Evolutionary conservation across 352 stramenopile species (phyloP), one percentile per base, ranked within the genome.

Genomic region (Phytopythium oedochilum): DNA sequence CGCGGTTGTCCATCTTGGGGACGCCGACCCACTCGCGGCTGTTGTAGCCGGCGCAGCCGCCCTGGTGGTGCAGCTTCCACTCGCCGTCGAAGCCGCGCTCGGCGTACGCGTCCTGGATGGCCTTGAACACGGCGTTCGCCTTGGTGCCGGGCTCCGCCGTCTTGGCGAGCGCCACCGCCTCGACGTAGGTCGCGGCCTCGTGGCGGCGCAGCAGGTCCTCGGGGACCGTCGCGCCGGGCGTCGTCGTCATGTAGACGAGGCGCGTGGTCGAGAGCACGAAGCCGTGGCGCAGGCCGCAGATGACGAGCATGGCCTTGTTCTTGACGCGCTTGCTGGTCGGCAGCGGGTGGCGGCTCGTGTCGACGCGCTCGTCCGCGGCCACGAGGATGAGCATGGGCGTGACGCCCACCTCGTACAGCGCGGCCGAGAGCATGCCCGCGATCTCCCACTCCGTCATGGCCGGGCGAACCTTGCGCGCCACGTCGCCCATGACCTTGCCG

Each of bases 281-380:
- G 2, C 80, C 80, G 1, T 74, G 75, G 18, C 75, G 75, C 14
- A 77, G 78, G 12, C 77, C 80, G 36, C 80, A 91, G 53, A 91
- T 75, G 52, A 88, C 80, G 29, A 91, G 66, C 80, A 90, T 87
- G n/a, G 63, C 75, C 59, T 90, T 91, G 60, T 86, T 73, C 56
- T 82, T 83, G 9, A 88, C 68, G 29, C 68, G 68, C 53, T 90
- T 90, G 20, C 71, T 77, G 2, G 80, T 90, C 25, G 80, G 80
- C 32, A 90, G 59, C 23, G 77, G 77, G 56, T 90, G 80, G 35
- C 80, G 77, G 43, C 83, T 88, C 36, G 57, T 66, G 52, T 90
- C 80, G 8, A 83, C 52, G 17, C 80, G 80, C 51, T 90, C 80
- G 42, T 90, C 80, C 3, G 73, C 75, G 1, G 80, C 80, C 22